phyloP scores from a whole-genome alignment of 495 filamentous ascomycete species.

The Trichoderma asperelloides region DNA sequence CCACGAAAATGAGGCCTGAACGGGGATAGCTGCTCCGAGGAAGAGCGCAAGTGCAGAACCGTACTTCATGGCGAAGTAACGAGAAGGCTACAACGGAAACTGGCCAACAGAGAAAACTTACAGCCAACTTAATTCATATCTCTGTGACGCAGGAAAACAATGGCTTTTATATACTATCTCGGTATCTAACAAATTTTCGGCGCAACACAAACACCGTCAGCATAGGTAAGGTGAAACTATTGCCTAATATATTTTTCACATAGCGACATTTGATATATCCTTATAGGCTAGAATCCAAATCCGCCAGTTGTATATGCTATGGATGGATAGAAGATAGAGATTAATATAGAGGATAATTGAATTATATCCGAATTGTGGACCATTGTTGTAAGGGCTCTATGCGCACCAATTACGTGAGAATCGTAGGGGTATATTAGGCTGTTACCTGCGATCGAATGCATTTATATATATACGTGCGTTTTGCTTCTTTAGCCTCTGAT shows the following conservation, averaged over 20 bases:
- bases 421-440: not conserved
- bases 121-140: not conserved
- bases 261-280: not conserved
- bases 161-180: no score
- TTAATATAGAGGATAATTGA: not conserved
- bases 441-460: not conserved
- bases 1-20: conserved; percentile 32
- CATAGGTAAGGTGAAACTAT: not conserved
- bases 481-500: no score
- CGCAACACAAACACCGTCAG: no score
- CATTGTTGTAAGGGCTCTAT: not conserved
- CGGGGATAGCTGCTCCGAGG: conserved; percentile 11
- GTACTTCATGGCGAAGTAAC: not conserved
- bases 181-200: no score
- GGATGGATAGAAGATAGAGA: no score
- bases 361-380: not conserved
- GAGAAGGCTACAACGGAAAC: not conserved
- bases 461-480: no score
- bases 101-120: not conserved
- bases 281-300: not conserved
- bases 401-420: not conserved
- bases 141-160: not conserved
- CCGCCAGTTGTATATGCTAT: not conserved
- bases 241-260: not conserved
- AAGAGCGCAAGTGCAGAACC: not conserved